A percentile compares a stretch with the other conserved stretches of the same genome.
Evolutionary conservation across 129 eudicot genomes (phyloP).

Genomic region (Sambucus nigra): DNA sequence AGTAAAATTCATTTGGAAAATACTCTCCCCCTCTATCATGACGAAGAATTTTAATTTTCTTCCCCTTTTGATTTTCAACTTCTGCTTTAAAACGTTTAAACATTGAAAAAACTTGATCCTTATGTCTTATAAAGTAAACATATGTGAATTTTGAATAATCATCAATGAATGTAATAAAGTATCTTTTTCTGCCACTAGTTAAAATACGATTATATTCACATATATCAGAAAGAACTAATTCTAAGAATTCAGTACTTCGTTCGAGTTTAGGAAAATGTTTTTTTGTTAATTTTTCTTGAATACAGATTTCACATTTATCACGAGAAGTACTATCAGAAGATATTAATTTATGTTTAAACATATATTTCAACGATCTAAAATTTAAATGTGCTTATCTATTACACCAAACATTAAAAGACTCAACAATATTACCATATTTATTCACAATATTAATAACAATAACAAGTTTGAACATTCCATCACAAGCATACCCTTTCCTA

Average conservation of each 20-base stretch:
- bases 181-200: conserved; percentile 13
- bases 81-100: not conserved
- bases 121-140: conserved; percentile 15
- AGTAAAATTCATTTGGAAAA: conserved; percentile 4
- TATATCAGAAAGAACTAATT: not conserved
- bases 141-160: conserved; percentile 8
- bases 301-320: conserved; percentile 8
- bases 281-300: conserved; percentile 9
- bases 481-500: conserved; percentile 4
- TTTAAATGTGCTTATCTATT: conserved; percentile 1
- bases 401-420: conserved; percentile 7
- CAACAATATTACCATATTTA: conserved; percentile 5
- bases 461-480: conserved; percentile 10
- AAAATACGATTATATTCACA: conserved; percentile 12
- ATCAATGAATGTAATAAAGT: conserved; percentile 22
- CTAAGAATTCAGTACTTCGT: not conserved
- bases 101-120: conserved; percentile 15
- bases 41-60: conserved; percentile 8
- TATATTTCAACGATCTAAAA: not conserved
- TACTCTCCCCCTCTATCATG: conserved; percentile 27
- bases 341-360: conserved; percentile 2
- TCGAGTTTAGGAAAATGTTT: conserved; percentile 10
- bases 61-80: conserved; percentile 11
- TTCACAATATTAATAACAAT: not conserved
- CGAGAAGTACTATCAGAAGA: not conserved